A percentile compares a stretch with the other conserved stretches of the same genome.
Evolutionary conservation across 306 rosid genomes (phyloP).

Genomic region (Styphnolobium japonicum): DNA sequence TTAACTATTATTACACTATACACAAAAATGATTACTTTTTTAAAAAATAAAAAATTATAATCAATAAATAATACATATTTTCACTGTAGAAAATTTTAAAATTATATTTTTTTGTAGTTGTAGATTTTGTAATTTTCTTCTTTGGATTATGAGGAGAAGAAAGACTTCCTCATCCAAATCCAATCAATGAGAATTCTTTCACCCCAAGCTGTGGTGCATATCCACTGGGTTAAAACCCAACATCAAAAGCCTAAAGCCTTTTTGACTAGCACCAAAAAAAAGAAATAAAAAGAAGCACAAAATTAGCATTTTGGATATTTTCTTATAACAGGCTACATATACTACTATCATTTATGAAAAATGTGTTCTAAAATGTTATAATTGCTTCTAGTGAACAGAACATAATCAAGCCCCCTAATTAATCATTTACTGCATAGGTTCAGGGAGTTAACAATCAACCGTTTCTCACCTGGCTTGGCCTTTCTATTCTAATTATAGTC

Average conservation of each 20-base stretch:
- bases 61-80: background rate
- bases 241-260: background rate
- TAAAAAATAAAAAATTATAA: background rate
- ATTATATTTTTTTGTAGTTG: too few species aligned
- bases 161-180: too few species aligned
- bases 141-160: background rate
- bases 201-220: background rate
- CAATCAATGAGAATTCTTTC: background rate
- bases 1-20: background rate
- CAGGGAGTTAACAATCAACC: background rate
- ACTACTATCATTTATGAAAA: background rate
- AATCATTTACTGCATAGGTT: background rate
- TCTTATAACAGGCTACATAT: background rate
- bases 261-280: background rate
- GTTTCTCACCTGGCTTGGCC: background rate
- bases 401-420: background rate
- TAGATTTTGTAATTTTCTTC: background rate
- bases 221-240: background rate
- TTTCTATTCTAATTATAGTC: conserved; percentile 34
- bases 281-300: background rate
- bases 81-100: too few species aligned
- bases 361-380: background rate
- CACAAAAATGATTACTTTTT: background rate
- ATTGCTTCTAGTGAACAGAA: background rate
- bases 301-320: background rate